phyloP scores from a whole-genome alignment of 1,139 yeast species.

The Suhomyces bokatorum region DNA sequence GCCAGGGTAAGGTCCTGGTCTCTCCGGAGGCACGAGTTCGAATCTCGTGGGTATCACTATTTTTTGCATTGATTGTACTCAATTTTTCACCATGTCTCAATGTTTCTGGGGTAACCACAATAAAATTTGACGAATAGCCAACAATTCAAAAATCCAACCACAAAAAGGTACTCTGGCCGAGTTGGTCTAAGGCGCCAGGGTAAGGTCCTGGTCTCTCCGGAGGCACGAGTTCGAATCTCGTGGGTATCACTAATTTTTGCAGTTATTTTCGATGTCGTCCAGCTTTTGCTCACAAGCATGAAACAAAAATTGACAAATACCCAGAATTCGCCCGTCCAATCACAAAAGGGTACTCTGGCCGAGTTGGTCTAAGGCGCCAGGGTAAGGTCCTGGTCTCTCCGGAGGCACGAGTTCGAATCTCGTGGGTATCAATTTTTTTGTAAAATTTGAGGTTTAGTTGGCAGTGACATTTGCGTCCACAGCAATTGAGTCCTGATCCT shows the following conservation, averaged over 20 bases:
- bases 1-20: conserved; percentile 57
- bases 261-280: neutral
- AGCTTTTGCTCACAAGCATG: neutral
- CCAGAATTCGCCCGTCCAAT: neutral
- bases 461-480: too few relatives aligned
- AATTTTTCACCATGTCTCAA: neutral
- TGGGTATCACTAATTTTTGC: conserved; percentile 41
- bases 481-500: neutral
- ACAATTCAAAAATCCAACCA: neutral
- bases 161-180: conserved; percentile 41
- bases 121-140: neutral
- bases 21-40: conserved; percentile 61
- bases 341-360: conserved; percentile 45
- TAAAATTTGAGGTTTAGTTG: neutral
- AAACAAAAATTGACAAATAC: neutral
- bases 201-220: conserved; percentile 54
- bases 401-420: conserved; percentile 61
- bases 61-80: neutral
- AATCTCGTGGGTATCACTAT: conserved; percentile 53
- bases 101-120: conserved; percentile 1
- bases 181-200: conserved; percentile 45
- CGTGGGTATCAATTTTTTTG: conserved; percentile 46
- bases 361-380: conserved; percentile 53
- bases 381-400: conserved; percentile 57
- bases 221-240: conserved; percentile 61